A percentile compares a stretch with the other conserved stretches of the same genome.
Conservation (phyloP, 345 rosid species). For the Acer saccharum region DNA sequence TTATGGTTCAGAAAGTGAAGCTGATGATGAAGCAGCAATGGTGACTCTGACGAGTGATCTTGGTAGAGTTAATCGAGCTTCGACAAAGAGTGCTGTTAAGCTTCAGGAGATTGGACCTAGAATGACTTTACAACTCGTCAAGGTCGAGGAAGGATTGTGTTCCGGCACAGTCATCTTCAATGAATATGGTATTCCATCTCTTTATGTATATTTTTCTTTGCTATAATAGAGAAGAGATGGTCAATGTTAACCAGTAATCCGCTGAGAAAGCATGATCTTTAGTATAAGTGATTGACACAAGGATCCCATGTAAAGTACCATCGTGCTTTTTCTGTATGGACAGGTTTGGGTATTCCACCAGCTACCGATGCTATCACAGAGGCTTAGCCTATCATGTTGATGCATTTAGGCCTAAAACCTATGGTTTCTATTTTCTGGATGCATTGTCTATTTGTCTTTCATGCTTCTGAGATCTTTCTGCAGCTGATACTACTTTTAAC, state of each 20-base stretch:
- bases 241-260: background rate
- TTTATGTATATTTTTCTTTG: too few species aligned
- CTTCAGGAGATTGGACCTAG: slow-evolving; percentile 98
- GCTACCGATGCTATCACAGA: background rate
- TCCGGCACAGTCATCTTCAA: slow-evolving; percentile 39
- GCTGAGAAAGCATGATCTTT: background rate
- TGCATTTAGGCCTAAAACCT: too few species aligned
- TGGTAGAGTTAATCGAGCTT: slow-evolving; percentile 69
- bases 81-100: slow-evolving; percentile 78
- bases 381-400: background rate
- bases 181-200: slow-evolving; percentile 47
- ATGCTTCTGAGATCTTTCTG: background rate
- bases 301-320: too few species aligned
- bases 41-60: slow-evolving; percentile 78
- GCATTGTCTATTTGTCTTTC: background rate
- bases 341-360: background rate
- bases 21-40: slow-evolving; percentile 89
- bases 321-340: background rate
- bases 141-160: slow-evolving; percentile 80
- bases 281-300: too few species aligned
- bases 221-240: background rate
- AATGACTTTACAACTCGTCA: slow-evolving; percentile 75
- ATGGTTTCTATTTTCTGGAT: too few species aligned
- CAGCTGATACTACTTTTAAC: background rate
- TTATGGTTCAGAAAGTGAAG: slow-evolving; percentile 97